A percentile compares a stretch with the other conserved stretches of the same genome.
Evolutionary conservation across 192 early-diverging fungal species (phyloP).

Genomic region (Podila verticillata): DNA sequence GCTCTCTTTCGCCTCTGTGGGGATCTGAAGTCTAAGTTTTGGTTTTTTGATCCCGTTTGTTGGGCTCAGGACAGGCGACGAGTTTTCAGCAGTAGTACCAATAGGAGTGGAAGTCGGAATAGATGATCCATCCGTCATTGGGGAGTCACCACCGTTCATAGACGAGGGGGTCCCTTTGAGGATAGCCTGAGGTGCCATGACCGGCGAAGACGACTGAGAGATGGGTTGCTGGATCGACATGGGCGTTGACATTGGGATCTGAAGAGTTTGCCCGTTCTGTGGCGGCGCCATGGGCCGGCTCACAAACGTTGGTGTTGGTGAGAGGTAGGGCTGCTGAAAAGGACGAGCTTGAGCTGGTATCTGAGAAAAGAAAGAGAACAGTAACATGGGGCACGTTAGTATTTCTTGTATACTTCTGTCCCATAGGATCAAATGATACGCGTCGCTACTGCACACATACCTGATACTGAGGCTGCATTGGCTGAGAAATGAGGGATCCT

Average conservation of each 20-base stretch:
- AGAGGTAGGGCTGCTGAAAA: slow-evolving; percentile 2
- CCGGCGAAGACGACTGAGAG: slow-evolving; percentile 32
- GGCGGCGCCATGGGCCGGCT: slow-evolving; percentile 6
- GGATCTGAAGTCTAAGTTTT: slow-evolving; percentile 58
- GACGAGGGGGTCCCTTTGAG: slow-evolving; percentile 20
- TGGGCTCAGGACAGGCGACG: slow-evolving; percentile 40
- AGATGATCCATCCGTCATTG: slow-evolving; percentile 26
- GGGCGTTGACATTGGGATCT: not conserved
- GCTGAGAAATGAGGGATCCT: slow-evolving; percentile 6
- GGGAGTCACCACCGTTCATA: slow-evolving; percentile 16
- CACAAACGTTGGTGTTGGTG: slow-evolving; percentile 2
- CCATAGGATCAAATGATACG: no score
- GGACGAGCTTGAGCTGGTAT: not conserved
- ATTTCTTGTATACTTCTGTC: no score
- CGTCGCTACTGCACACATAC: not conserved
- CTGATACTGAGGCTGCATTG: slow-evolving; percentile 9
- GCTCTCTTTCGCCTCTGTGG: slow-evolving; percentile 31
- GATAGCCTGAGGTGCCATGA: slow-evolving; percentile 14
- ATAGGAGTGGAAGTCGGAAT: not conserved
- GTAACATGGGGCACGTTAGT: not conserved
- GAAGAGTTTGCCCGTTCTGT: not conserved
- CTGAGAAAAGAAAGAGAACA: not conserved
- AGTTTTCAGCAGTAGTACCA: slow-evolving; percentile 4
- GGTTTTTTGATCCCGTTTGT: slow-evolving; percentile 53
- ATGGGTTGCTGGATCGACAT: not conserved